Base-by-base conservation (phyloP, 305 asterid species). In the Fraxinus nigra region DNA sequence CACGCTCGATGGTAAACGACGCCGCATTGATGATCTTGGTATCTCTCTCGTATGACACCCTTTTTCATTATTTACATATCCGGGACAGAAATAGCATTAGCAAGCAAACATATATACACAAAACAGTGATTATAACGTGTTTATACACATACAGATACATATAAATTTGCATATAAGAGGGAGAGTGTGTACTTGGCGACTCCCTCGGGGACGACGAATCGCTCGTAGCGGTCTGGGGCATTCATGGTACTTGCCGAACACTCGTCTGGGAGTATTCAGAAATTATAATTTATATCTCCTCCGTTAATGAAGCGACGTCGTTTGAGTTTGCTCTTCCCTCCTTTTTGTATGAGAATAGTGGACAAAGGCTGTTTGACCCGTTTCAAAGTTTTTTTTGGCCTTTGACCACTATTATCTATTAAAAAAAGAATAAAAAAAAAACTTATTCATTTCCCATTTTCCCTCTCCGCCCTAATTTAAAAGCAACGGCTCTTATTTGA, bases 21-120 rank as follows among this genome's bases (percentile, higher is more conserved):
- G 99, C 98, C 3, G 97, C 98, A 81, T 95, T 95, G 84, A 95
- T 93, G 80, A 93, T 95, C 82, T 95, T 95, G 4, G 98, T 95
- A 85, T 95, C 98, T 86, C 98, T 89, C 89, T 93, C 98, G 82
- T 93, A 95, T 3, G 98, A 93, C 76, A 95, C 98, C 94, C 98
- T 95, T 70, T 37, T 26, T 22, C 63, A 79, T 72, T 75, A 51
- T 77, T 40, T 82, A 73, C 61, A 34, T 33, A 69, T 22, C 69
- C 81, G 78, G 35, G 40, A 70, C 24, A 4, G 14, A 18, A 43
- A 63, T 1, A 22, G 2, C 1, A 11, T 24, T n/a, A 30, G 26
- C 10, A 5, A 75, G 7, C 33, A 76, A 3, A 9, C 1, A 34
- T 18, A 43, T 11, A 54, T 11, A 40, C 30, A 37, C 33, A 84